Evolutionary conservation across 106 monocot species (phyloP).

Genomic region (Dioscorea zingiberensis): DNA sequence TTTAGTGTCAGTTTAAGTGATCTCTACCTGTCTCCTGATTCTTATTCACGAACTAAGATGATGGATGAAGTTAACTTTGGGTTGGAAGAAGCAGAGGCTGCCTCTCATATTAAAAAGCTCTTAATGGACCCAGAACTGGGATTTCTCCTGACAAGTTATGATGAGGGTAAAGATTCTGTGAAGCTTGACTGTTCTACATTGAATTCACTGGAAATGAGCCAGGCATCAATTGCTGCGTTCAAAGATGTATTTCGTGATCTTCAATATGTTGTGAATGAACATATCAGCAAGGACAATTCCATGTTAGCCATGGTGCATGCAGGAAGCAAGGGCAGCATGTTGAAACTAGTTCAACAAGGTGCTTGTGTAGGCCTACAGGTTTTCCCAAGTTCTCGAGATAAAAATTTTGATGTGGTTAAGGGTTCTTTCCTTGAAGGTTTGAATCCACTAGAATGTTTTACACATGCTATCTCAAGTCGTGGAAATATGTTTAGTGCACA

Average conservation of each 20-base stretch:
- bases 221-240: slow-evolving; percentile 46
- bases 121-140: slow-evolving; percentile 32
- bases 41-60: slow-evolving; percentile 48
- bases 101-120: slow-evolving; percentile 27
- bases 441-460: slow-evolving; percentile 73
- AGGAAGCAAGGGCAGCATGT: slow-evolving; percentile 77
- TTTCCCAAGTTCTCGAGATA: slow-evolving; percentile 19
- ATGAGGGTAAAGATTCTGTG: slow-evolving; percentile 16
- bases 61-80: slow-evolving; percentile 49
- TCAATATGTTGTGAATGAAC: slow-evolving; percentile 33
- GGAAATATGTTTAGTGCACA: slow-evolving; percentile 68
- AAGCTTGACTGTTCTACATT: slow-evolving; percentile 5
- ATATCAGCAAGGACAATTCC: slow-evolving; percentile 57
- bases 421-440: slow-evolving; percentile 82
- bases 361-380: slow-evolving; percentile 75
- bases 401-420: slow-evolving; percentile 46
- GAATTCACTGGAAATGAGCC: slow-evolving; percentile 12
- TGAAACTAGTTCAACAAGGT: slow-evolving; percentile 74
- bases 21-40: slow-evolving; percentile 64
- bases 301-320: slow-evolving; percentile 73
- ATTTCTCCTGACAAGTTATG: slow-evolving; percentile 15
- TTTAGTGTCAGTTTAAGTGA: slow-evolving; percentile 76
- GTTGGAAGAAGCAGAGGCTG: slow-evolving; percentile 56
- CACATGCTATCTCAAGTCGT: slow-evolving; percentile 63
- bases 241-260: slow-evolving; percentile 63